These are phyloP conservation scores for Trametes sp. DNA, from an alignment of 1,284 basidiomycete genomes.

Conservation along the genomic window DNA sequence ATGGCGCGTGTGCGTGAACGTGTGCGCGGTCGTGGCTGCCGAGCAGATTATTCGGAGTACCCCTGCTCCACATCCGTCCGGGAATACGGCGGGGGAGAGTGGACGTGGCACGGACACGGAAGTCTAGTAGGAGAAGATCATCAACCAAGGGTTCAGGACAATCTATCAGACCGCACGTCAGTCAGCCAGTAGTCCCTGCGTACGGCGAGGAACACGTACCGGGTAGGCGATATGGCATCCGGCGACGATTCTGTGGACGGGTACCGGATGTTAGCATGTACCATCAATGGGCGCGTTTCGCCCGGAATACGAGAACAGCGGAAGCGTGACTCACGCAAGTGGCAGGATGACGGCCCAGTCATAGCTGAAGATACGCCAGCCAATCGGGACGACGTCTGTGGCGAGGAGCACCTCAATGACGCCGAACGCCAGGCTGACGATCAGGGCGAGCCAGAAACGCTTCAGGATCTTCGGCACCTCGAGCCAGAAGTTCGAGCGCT, in stretches of 20 bases:
- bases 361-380: constrained; percentile 65
- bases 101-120: background rate
- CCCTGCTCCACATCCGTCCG: background rate
- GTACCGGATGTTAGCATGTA: constrained; percentile 1
- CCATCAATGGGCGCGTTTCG: constrained; percentile 1
- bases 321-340: constrained; percentile 57
- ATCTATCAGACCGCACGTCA: constrained; percentile 51
- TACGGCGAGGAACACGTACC: constrained; percentile 46
- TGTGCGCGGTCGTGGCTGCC: background rate
- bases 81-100: constrained; percentile 14
- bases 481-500: constrained; percentile 86
- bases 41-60: too few relatives aligned
- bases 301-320: constrained; percentile 4
- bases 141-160: constrained; percentile 78
- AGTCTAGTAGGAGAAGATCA: constrained; percentile 69
- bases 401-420: constrained; percentile 64
- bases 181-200: background rate
- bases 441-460: constrained; percentile 72
- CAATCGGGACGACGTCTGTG: constrained; percentile 57
- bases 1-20: background rate
- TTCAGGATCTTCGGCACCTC: constrained; percentile 85
- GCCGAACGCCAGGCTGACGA: constrained; percentile 57
- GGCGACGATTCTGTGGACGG: constrained; percentile 54
- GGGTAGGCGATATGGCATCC: constrained; percentile 76
- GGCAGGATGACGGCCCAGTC: constrained; percentile 78